Evolutionary conservation across 305 asterid genomes (phyloP).

Genomic region (Fraxinus nigra): DNA sequence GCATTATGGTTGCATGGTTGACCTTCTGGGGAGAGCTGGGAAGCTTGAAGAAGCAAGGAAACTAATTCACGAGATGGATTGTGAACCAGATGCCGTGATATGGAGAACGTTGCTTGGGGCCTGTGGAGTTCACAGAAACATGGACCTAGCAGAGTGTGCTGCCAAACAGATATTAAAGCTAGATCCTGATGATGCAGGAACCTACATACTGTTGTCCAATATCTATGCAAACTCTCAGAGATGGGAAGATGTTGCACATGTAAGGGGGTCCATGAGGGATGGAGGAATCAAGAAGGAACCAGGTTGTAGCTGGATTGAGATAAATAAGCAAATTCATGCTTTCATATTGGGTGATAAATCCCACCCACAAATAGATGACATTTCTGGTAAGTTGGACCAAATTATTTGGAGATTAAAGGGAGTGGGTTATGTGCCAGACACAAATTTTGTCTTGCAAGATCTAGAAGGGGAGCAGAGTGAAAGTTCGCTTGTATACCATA

Average conservation of each 20-base stretch:
- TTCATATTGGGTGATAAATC: slow-evolving; percentile 63
- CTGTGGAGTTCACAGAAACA: slow-evolving; percentile 61
- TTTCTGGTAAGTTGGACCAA: slow-evolving; percentile 44
- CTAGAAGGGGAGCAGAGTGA: slow-evolving; percentile 84
- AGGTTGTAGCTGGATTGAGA: slow-evolving; percentile 86
- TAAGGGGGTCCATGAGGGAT: slow-evolving; percentile 56
- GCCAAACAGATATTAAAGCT: slow-evolving; percentile 59
- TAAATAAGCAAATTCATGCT: slow-evolving; percentile 56
- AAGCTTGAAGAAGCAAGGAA: slow-evolving; percentile 63
- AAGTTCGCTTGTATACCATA: slow-evolving; percentile 61
- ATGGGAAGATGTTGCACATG: slow-evolving; percentile 56
- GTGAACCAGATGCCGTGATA: slow-evolving; percentile 65
- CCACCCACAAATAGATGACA: slow-evolving; percentile 50
- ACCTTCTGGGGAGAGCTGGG: slow-evolving; percentile 82
- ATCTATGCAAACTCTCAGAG: slow-evolving; percentile 61
- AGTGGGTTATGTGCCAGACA: slow-evolving; percentile 71
- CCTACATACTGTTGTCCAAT: slow-evolving; percentile 60
- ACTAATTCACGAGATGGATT: slow-evolving; percentile 58
- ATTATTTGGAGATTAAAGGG: slow-evolving; percentile 51
- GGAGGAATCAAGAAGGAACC: slow-evolving; percentile 72
- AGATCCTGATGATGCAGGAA: slow-evolving; percentile 68
- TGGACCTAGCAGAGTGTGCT: slow-evolving; percentile 63
- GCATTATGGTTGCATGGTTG: slow-evolving; percentile 83
- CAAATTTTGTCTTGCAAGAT: slow-evolving; percentile 80
- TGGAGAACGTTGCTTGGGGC: slow-evolving; percentile 83